Base-by-base conservation (phyloP, 2,329 filamentous ascomycete genomes). In the Pleochaeta shiraiana region DNA sequence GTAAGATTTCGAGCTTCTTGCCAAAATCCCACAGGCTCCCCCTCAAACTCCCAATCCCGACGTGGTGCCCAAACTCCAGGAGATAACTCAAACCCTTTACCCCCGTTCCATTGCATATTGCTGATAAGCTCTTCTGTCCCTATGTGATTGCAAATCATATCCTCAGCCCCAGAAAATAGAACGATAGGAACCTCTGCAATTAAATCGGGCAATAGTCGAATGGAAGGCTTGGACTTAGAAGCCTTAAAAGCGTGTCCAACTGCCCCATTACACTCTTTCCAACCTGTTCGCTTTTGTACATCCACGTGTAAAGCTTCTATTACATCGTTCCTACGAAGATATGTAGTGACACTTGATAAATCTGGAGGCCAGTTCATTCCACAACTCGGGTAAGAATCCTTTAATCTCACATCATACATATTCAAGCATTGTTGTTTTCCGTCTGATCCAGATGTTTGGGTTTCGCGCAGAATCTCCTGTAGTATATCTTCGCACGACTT, bases 321-420 rank as follows among this genome's bases (percentile, higher is more conserved):
- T 16, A 98, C 93, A 60, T 95, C 90, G n/a, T 78, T 71, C 65
- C 85, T 85, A 65, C 88, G 87, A 63, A 98, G 81, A 74, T 97
- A 98, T 0, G 90, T 89, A 5, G 83, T 88, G 26, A 98, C 82
- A 62, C 81, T 73, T 59, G 75, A 75, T 71, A 98, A 79, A 75
- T 98, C 93, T 68, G 90, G 87, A 34, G 93, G 93, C 95, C 95
- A 98, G 76, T 90, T 92, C 91, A 95, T 95, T 69, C 93, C 93
- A 74, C 93, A 98, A 67, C 85, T 86, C 4, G 88, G 87, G 74
- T 83, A 90, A 6, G 77, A 77, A 74, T 98, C 93, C 68, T 79
- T 84, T 59, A 96, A 80, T 59, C 92, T 88, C 64, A 97, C 81
- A 74, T 99, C 93, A 74, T 99, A 99, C 89, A 97, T 96, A 76